Evolutionary conservation across 805 yeast genomes (phyloP).

Genomic region (Ogataea corticis): DNA sequence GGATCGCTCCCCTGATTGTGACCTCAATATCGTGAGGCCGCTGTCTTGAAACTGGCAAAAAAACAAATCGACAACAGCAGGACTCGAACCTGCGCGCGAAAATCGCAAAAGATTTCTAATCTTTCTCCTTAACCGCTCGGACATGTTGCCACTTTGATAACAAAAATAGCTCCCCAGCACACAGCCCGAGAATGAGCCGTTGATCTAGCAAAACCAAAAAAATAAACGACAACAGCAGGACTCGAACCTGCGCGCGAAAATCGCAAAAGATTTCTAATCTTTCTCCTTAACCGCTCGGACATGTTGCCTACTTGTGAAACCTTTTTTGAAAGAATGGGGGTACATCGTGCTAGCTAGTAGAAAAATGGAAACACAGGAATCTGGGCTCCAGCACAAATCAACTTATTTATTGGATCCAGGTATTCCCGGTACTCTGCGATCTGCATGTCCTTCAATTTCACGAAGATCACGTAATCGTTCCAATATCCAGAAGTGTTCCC

Average conservation of each 20-base stretch:
- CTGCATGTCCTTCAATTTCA: neutral
- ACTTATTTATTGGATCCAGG: constrained; percentile 6
- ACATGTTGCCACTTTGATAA: constrained; percentile 44
- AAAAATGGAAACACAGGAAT: constrained; percentile 7
- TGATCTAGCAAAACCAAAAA: constrained; percentile 8
- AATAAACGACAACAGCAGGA: constrained; percentile 54
- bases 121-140: constrained; percentile 61
- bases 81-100: constrained; percentile 66
- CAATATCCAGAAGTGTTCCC: constrained; percentile 5
- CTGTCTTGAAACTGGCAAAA: constrained; percentile 1
- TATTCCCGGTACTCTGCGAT: constrained; percentile 7
- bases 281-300: constrained; percentile 61
- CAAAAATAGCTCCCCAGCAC: too few species aligned
- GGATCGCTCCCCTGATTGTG: too few species aligned
- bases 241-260: constrained; percentile 64
- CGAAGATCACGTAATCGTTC: constrained; percentile 9
- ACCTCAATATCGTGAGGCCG: too few species aligned
- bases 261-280: constrained; percentile 61
- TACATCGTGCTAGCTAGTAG: neutral
- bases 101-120: constrained; percentile 60
- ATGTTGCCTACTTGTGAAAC: constrained; percentile 40
- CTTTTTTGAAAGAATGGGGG: too few species aligned
- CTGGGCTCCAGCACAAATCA: constrained; percentile 9
- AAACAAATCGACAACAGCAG: constrained; percentile 50
- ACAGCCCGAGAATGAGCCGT: too few species aligned